Conservation (phyloP, 768 basidiomycete species). For the Gyrodon lividus region DNA sequence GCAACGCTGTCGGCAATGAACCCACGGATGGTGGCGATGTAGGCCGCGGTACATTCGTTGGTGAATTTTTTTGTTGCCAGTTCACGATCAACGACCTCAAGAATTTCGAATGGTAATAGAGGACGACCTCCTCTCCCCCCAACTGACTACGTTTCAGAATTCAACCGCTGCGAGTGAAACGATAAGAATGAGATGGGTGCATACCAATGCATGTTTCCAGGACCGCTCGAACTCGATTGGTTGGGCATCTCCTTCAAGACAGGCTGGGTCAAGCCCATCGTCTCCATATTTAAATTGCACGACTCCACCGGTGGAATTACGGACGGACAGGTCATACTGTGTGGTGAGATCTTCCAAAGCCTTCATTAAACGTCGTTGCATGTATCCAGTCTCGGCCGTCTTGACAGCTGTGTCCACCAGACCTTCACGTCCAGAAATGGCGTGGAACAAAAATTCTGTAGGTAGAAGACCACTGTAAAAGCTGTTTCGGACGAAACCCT, state of each 20-base stretch:
- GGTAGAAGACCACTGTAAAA: slow-evolving; percentile 91
- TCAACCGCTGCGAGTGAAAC: slow-evolving; percentile 5
- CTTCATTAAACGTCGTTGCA: slow-evolving; percentile 99
- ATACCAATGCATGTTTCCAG: slow-evolving; percentile 80
- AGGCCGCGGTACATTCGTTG: slow-evolving; percentile 70
- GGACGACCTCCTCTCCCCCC: slow-evolving; percentile 57
- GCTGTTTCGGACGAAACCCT: slow-evolving; percentile 97
- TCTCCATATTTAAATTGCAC: slow-evolving; percentile 98
- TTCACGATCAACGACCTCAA: slow-evolving; percentile 66
- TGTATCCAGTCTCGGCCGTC: slow-evolving; percentile 99
- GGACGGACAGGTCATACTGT: slow-evolving; percentile 93
- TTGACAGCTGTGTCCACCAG: slow-evolving; percentile 99
- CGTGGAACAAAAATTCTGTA: slow-evolving; percentile 98
- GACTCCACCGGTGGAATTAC: slow-evolving; percentile 91
- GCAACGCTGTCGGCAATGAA: slow-evolving; percentile 74
- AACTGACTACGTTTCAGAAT: slow-evolving; percentile 49
- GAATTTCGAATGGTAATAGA: slow-evolving; percentile 84
- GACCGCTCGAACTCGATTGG: slow-evolving; percentile 88
- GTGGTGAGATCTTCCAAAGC: slow-evolving; percentile 95
- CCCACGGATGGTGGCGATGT: slow-evolving; percentile 61
- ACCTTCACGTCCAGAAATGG: slow-evolving; percentile 97
- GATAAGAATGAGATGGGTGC: slow-evolving; percentile 13
- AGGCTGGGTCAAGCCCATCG: slow-evolving; percentile 95
- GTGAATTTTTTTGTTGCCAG: slow-evolving; percentile 57
- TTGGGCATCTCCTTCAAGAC: slow-evolving; percentile 91